Conservation (phyloP, 495 filamentous ascomycete species). For the Sphaerosporella brunnea region DNA sequence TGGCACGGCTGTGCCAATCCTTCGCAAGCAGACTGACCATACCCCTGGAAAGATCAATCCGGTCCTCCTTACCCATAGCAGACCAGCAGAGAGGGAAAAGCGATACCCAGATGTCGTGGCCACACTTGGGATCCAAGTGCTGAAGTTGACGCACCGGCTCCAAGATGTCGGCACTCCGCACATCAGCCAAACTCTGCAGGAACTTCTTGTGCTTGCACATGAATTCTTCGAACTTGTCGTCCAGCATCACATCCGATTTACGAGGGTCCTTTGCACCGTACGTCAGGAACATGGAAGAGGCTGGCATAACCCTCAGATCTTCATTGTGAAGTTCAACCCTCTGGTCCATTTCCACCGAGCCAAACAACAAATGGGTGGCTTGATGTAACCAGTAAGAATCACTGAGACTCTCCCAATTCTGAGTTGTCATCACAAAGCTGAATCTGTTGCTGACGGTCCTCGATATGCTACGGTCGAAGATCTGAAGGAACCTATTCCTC, state of each 20-base stretch:
- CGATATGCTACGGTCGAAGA: conserved; percentile 82
- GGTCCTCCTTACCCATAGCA: conserved; percentile 66
- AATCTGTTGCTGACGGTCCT: conserved; percentile 70
- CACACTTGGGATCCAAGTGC: conserved; percentile 61
- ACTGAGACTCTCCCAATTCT: conserved; percentile 89
- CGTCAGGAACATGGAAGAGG: conserved; percentile 49
- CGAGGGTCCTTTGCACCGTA: conserved; percentile 51
- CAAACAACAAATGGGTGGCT: conserved; percentile 76
- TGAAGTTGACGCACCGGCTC: conserved; percentile 89
- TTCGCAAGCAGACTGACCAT: conserved; percentile 73
- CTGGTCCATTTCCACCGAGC: conserved; percentile 70
- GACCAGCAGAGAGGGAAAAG: conserved; percentile 92
- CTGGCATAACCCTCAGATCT: conserved; percentile 60
- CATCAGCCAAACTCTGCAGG: conserved; percentile 57
- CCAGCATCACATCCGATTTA: conserved; percentile 53
- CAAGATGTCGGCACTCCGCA: conserved; percentile 69
- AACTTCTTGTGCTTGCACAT: conserved; percentile 67
- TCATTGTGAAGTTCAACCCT: conserved; percentile 56
- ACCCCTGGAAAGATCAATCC: conserved; percentile 76
- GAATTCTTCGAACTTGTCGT: conserved; percentile 64
- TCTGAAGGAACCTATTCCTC: conserved; percentile 85
- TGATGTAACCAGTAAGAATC: conserved; percentile 96
- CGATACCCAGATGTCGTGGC: conserved; percentile 74
- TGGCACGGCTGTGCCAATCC: conserved; percentile 83
- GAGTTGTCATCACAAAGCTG: conserved; percentile 72